phyloP scores from a whole-genome alignment of 768 basidiomycete genomes.

The Termitomyces sp. region DNA sequence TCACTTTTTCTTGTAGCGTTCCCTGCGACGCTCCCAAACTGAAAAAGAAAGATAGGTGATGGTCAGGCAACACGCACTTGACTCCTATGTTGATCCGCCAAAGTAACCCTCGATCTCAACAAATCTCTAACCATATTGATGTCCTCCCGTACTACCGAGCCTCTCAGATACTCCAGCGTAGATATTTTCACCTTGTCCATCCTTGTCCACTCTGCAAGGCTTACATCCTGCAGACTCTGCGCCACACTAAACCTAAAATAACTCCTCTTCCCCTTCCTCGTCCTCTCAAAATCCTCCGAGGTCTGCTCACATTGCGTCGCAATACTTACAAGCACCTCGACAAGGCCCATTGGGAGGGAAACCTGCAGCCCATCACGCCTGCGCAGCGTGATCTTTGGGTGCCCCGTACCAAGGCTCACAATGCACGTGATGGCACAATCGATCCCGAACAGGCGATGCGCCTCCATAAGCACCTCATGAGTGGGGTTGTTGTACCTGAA shows the following conservation, averaged over 20 bases:
- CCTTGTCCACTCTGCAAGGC: constrained; percentile 3
- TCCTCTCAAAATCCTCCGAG: background rate
- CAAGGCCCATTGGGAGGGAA: background rate
- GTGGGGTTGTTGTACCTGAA: constrained; percentile 12
- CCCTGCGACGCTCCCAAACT: too few relatives aligned
- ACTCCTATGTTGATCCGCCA: too few relatives aligned
- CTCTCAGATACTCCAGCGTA: background rate
- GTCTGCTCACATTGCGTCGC: constrained; percentile 5
- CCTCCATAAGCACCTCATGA: background rate
- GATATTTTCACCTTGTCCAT: constrained; percentile 4
- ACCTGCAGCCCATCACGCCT: background rate
- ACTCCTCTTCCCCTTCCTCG: background rate
- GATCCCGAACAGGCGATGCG: background rate
- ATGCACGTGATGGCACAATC: background rate
- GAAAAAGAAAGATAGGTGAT: too few relatives aligned
- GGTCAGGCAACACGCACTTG: too few relatives aligned
- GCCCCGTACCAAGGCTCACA: constrained; percentile 8
- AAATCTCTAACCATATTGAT: background rate
- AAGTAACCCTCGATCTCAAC: too few relatives aligned
- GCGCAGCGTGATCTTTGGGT: background rate
- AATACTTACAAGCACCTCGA: background rate
- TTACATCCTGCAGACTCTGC: constrained; percentile 7
- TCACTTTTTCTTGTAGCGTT: too few relatives aligned
- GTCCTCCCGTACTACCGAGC: background rate
- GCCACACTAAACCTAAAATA: constrained; percentile 10